Percentiles rank a stretch among this genome's conserved stretches.
Evolutionary conservation across 163 green algal genomes (phyloP).

Genomic region (Coccomyxa subellipsoidea): DNA sequence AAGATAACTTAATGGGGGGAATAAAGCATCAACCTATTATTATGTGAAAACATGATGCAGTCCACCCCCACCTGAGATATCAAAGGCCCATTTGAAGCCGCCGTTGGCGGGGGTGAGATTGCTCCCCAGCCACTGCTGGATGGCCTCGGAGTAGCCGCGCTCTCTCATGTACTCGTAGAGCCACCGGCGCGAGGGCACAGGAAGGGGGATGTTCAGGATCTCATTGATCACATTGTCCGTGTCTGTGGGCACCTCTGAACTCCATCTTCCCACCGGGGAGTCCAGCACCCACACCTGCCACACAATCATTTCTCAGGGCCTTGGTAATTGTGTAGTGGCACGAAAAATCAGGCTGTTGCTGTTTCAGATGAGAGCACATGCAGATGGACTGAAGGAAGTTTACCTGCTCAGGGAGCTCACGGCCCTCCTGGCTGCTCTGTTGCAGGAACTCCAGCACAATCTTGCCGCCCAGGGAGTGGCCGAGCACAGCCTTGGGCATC

Average conservation of each 20-base stretch:
- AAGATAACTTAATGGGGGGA: no score
- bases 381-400: no score
- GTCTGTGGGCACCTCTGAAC: conserved; percentile 22
- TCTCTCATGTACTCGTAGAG: conserved; percentile 46
- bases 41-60: no score
- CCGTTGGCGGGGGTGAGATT: conserved; percentile 42
- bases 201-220: conserved; percentile 34
- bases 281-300: conserved; percentile 79
- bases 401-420: background rate
- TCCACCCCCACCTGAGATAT: conserved; percentile 12
- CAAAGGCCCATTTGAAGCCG: conserved; percentile 18
- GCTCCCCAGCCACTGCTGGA: conserved; percentile 68
- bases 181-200: conserved; percentile 44
- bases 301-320: no score
- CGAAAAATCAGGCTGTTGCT: no score
- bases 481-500: conserved; percentile 48
- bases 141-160: conserved; percentile 24
- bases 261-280: conserved; percentile 31
- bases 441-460: conserved; percentile 57
- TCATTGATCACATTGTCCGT: conserved; percentile 40
- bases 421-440: conserved; percentile 7
- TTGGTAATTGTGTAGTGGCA: no score
- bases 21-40: no score
- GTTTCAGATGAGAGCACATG: no score
- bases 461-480: conserved; percentile 82